phyloP scores from a whole-genome alignment of 805 yeast species.

The Myxozyma geophila region DNA sequence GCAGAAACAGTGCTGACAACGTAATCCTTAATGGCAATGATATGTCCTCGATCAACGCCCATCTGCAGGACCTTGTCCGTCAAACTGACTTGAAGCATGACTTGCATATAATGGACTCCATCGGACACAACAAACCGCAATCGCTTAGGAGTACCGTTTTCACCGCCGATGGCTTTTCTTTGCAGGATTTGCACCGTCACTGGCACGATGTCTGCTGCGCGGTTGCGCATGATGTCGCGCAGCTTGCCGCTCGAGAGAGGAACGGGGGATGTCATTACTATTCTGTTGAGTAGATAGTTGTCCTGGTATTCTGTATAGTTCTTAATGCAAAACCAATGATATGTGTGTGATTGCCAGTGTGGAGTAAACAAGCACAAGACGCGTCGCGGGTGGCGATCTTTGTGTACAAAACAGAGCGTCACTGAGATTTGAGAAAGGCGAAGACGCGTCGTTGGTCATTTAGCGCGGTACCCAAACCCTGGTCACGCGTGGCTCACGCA shows the following conservation, averaged over 20 bases:
- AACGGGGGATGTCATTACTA: neutral
- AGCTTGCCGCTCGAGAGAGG: slow-evolving; percentile 22
- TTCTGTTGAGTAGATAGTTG: neutral
- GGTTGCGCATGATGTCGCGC: slow-evolving; percentile 13
- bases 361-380: neutral
- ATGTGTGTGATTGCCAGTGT: neutral
- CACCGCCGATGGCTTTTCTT: slow-evolving; percentile 26
- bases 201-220: slow-evolving; percentile 1
- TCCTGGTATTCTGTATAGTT: too few species aligned
- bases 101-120: slow-evolving; percentile 32
- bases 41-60: slow-evolving; percentile 21
- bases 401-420: neutral
- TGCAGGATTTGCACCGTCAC: slow-evolving; percentile 32
- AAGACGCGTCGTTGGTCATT: slow-evolving; percentile 2
- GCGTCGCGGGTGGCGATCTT: neutral
- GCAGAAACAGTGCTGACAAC: slow-evolving; percentile 16
- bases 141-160: slow-evolving; percentile 32
- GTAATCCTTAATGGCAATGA: slow-evolving; percentile 29
- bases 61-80: slow-evolving; percentile 18
- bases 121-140: slow-evolving; percentile 36
- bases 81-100: slow-evolving; percentile 24
- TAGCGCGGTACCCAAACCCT: slow-evolving; percentile 1
- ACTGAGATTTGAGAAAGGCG: too few species aligned
- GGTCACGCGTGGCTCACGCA: slow-evolving; percentile 7
- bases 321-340: neutral